Evolutionary conservation across 2,329 filamentous ascomycete species (phyloP).

Genomic region (Colletotrichum lentis): DNA sequence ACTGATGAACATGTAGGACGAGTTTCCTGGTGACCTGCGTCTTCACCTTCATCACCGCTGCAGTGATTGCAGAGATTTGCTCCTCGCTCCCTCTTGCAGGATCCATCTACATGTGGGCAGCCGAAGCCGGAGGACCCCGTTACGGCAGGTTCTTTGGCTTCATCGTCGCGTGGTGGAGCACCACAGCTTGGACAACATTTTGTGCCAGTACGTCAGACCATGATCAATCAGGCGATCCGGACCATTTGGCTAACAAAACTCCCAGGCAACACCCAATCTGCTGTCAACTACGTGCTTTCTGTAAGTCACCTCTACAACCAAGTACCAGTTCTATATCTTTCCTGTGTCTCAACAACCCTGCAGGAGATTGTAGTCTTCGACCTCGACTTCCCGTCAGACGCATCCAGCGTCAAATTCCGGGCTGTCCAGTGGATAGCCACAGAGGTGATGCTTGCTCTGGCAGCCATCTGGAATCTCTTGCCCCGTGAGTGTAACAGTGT

Average conservation of each 20-base stretch:
- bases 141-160: slow-evolving; percentile 66
- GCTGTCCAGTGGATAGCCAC: slow-evolving; percentile 69
- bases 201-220: slow-evolving; percentile 54
- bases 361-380: slow-evolving; percentile 67
- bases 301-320: slow-evolving; percentile 44
- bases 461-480: slow-evolving; percentile 58
- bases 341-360: neutral
- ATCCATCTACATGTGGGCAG: slow-evolving; percentile 70
- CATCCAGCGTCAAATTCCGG: slow-evolving; percentile 63
- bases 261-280: slow-evolving; percentile 58
- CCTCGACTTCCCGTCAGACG: slow-evolving; percentile 62
- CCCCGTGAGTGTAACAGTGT: slow-evolving; percentile 59
- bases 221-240: no score
- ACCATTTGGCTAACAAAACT: neutral
- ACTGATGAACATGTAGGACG: slow-evolving; percentile 52
- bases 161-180: slow-evolving; percentile 71
- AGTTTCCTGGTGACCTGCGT: slow-evolving; percentile 67
- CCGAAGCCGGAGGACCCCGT: slow-evolving; percentile 63
- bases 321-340: neutral
- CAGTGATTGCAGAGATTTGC: slow-evolving; percentile 68
- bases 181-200: slow-evolving; percentile 68
- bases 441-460: slow-evolving; percentile 59
- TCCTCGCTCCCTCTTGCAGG: slow-evolving; percentile 66
- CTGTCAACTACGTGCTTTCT: slow-evolving; percentile 62
- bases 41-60: slow-evolving; percentile 68